These are phyloP conservation scores for Lobosporangium transversale DNA, from an alignment of 192 early-diverging fungal species.

Conservation along the genomic window DNA sequence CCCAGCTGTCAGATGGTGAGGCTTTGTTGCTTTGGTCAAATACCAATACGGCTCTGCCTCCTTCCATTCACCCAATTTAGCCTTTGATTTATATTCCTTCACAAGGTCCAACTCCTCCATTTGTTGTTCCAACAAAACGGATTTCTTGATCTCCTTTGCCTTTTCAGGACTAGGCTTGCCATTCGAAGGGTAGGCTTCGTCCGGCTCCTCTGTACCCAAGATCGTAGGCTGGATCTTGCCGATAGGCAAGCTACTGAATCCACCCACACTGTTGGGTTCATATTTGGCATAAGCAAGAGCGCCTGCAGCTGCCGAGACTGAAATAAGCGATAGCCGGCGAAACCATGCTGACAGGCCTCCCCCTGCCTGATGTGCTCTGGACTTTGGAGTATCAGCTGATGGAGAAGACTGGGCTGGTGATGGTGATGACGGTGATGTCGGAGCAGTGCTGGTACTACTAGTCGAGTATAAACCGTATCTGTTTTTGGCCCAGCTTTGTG, in stretches of 20 bases:
- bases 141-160: constrained; percentile 26
- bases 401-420: neutral
- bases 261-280: constrained; percentile 22
- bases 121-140: constrained; percentile 28
- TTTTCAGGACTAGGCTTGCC: constrained; percentile 9
- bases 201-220: constrained; percentile 27
- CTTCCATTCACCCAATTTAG: constrained; percentile 32
- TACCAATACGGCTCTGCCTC: constrained; percentile 40
- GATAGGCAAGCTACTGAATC: constrained; percentile 25
- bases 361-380: neutral
- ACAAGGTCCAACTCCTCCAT: constrained; percentile 35
- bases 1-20: constrained; percentile 54
- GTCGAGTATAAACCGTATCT: constrained; percentile 11
- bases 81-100: constrained; percentile 30
- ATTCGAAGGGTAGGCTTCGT: constrained; percentile 8
- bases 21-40: constrained; percentile 27
- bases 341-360: constrained; percentile 14
- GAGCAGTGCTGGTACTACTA: neutral
- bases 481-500: neutral
- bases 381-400: neutral
- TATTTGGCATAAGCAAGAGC: constrained; percentile 40
- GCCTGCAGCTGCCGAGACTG: constrained; percentile 35
- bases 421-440: neutral
- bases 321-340: constrained; percentile 33
- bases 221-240: constrained; percentile 41